Base-by-base conservation (phyloP, 1,284 basidiomycete genomes). In the Polyporus tsugae region DNA sequence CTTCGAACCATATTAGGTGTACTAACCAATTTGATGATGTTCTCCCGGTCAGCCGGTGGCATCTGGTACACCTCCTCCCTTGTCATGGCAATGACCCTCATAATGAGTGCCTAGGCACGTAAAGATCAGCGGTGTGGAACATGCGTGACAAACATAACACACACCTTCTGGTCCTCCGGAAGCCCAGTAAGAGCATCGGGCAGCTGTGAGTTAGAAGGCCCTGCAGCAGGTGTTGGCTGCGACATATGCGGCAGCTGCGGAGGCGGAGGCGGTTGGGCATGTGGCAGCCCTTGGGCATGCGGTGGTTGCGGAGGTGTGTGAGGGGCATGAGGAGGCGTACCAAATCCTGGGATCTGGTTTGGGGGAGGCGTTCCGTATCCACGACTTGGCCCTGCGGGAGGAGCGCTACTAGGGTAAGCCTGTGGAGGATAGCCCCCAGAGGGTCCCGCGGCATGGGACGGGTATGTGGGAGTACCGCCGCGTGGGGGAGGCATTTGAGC, bases 121-220 rank as follows among this genome's bases (percentile, higher is more conserved):
- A 22, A 35, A 35, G 19, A 19, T 63, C 36, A 41, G 19, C 49
- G 58, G 38, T 41, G 19, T 39, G 38, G 4, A 39, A 55, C 19
- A 46, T 6, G 42, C 7, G 17, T 25, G 25, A 60, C 41, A 44
- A 62, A 73, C 55, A 76, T 62, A 44, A 63, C 84, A 69, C 78
- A 64, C 73, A 89, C 91, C 82, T 87, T 91, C 74, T 92, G 91
- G 11, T 91, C 91, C 62, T 91, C 89, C 10, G 89, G 87, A 59
- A 92, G 86, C 22, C 82, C 82, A 53, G 87, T 85, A 39, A 92
- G 80, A 6, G 86, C 81, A 46, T 87, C 87, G 9, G 87, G 84
- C 19, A 87, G 66, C 4, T 68, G 65, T 42, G 76, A 67, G 13
- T 66, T 66, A 39, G 71, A 42, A 29, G 72, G 70, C 7, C 35